Percentiles rank a stretch among this genome's conserved stretches.
phyloP scores from a whole-genome alignment of 2,329 filamentous ascomycete species.

The Phyllosticta capitalensis region DNA sequence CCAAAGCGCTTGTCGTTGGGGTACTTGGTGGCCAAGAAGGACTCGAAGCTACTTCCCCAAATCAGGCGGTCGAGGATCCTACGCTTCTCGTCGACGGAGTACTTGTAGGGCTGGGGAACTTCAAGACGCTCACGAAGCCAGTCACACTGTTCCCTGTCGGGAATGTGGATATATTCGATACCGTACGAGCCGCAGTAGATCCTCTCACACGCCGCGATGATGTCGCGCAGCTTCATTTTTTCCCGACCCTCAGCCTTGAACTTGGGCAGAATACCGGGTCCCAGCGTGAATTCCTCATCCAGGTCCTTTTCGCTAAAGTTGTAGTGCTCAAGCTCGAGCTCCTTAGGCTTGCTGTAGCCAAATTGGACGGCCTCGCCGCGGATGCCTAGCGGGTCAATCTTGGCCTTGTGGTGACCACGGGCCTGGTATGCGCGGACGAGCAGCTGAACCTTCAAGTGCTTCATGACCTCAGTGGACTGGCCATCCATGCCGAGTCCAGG shows the following conservation, averaged over 20 bases:
- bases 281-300: constrained; percentile 82
- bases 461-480: constrained; percentile 74
- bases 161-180: constrained; percentile 98
- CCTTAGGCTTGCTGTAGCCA: constrained; percentile 79
- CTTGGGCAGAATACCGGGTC: constrained; percentile 86
- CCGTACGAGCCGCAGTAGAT: constrained; percentile 98
- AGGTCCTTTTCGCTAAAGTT: constrained; percentile 91
- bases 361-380: constrained; percentile 76
- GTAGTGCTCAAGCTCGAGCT: constrained; percentile 88
- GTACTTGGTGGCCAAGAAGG: constrained; percentile 93
- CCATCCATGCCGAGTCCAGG: constrained; percentile 58
- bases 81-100: constrained; percentile 96
- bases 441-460: constrained; percentile 96
- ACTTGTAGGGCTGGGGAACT: constrained; percentile 90
- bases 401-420: constrained; percentile 94
- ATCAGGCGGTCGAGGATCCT: constrained; percentile 94
- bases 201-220: constrained; percentile 83
- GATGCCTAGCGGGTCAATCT: constrained; percentile 93
- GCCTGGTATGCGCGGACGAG: constrained; percentile 96
- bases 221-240: constrained; percentile 95
- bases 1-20: constrained; percentile 99
- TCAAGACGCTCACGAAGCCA: constrained; percentile 95
- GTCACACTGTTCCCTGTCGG: constrained; percentile 93
- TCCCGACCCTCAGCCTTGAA: constrained; percentile 82
- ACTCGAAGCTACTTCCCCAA: constrained; percentile 96